Evolutionary conservation across 805 yeast species (phyloP).

Genomic region (Spencermartinsiella europaea): DNA sequence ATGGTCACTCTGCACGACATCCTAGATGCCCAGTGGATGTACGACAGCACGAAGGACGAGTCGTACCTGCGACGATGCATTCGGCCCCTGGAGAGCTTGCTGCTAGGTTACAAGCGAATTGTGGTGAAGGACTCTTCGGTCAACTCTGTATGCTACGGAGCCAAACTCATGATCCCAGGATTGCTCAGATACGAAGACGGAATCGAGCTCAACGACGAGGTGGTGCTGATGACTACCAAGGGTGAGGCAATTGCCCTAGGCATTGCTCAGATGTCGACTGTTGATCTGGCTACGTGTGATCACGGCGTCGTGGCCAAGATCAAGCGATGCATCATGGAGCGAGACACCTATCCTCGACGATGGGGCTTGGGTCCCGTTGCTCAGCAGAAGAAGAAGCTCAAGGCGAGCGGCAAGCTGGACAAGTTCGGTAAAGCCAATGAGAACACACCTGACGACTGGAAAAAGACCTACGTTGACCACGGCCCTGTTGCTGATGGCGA

Average conservation of each 20-base stretch:
- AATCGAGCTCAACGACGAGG: conserved; percentile 95
- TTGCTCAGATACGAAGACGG: conserved; percentile 95
- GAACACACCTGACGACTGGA: conserved; percentile 91
- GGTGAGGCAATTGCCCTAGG: conserved; percentile 99
- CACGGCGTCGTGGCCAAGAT: conserved; percentile 98
- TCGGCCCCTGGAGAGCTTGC: conserved; percentile 89
- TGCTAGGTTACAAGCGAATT: conserved; percentile 93
- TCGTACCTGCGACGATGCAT: conserved; percentile 88
- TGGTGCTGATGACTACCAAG: conserved; percentile 95
- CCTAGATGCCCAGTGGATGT: conserved; percentile 96
- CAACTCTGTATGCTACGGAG: conserved; percentile 97
- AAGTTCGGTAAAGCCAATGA: conserved; percentile 92
- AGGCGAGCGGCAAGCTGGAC: conserved; percentile 95
- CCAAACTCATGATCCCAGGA: conserved; percentile 98
- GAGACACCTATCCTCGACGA: conserved; percentile 98
- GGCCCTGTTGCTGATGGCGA: conserved; percentile 13
- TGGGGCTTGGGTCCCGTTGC: conserved; percentile 99
- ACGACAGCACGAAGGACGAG: conserved; percentile 96
- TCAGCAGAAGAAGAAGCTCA: conserved; percentile 95
- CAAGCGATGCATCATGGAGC: conserved; percentile 99
- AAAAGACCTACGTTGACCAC: conserved; percentile 65
- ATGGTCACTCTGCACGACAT: conserved; percentile 96
- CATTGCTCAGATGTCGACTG: conserved; percentile 98
- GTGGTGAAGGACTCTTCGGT: conserved; percentile 95
- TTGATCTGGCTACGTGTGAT: conserved; percentile 92